Evolutionary conservation across 2,329 filamentous ascomycete genomes (phyloP).

Genomic region (Myriosclerotinia curreyana): DNA sequence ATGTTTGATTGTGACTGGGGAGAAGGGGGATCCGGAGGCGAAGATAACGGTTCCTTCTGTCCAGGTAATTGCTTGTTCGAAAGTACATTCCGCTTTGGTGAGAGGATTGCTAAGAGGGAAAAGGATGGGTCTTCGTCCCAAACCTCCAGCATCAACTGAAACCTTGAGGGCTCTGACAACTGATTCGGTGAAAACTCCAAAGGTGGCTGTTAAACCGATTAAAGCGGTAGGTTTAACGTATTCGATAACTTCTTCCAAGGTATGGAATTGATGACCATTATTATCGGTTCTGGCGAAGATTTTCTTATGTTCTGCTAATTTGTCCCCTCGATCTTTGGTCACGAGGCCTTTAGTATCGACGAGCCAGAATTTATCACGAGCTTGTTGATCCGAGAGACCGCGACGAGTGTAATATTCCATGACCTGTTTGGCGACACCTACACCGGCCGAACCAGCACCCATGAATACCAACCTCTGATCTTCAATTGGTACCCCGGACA

Average conservation of each 20-base stretch:
- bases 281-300: constrained; percentile 66
- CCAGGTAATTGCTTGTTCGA: constrained; percentile 86
- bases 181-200: constrained; percentile 87
- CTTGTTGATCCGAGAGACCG: constrained; percentile 82
- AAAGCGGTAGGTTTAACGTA: constrained; percentile 93
- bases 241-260: constrained; percentile 86
- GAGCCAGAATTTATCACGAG: constrained; percentile 90
- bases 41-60: constrained; percentile 91
- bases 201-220: constrained; percentile 90
- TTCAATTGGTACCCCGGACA: constrained; percentile 78
- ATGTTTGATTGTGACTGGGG: constrained; percentile 63
- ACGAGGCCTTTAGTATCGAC: constrained; percentile 97
- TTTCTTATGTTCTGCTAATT: constrained; percentile 84
- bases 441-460: constrained; percentile 90
- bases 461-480: constrained; percentile 96
- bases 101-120: constrained; percentile 97
- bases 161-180: constrained; percentile 70
- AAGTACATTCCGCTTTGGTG: constrained; percentile 96
- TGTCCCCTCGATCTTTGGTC: constrained; percentile 87
- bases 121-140: constrained; percentile 80
- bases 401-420: constrained; percentile 95
- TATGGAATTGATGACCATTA: constrained; percentile 67
- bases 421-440: constrained; percentile 96
- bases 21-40: constrained; percentile 92
- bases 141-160: constrained; percentile 59